Conservation (phyloP, 768 basidiomycete genomes). For the Rhodosporidiobolus sp. region DNA sequence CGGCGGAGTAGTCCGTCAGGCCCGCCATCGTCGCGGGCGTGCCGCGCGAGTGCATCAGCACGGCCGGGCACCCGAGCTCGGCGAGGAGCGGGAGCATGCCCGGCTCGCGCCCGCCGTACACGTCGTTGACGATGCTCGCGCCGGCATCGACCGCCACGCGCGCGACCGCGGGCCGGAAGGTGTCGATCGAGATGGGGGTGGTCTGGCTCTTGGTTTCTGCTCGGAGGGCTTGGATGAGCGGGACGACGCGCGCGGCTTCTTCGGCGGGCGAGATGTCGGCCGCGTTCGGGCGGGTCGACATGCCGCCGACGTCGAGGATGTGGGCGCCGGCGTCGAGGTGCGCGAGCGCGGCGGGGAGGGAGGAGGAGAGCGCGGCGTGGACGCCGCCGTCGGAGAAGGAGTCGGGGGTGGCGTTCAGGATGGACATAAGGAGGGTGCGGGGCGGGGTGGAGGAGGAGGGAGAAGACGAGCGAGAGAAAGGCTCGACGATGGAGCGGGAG, state of each 20-base stretch:
- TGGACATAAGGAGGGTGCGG: slow-evolving; percentile 75
- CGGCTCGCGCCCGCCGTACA: slow-evolving; percentile 64
- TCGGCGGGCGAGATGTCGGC: slow-evolving; percentile 64
- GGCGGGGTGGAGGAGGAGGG: slow-evolving; percentile 33
- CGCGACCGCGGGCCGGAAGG: slow-evolving; percentile 80
- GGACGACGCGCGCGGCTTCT: slow-evolving; percentile 69
- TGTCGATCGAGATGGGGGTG: slow-evolving; percentile 74
- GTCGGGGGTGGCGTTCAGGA: slow-evolving; percentile 88
- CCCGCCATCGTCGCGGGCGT: slow-evolving; percentile 73
- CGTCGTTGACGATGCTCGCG: slow-evolving; percentile 92
- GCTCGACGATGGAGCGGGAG: slow-evolving; percentile 49
- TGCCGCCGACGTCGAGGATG: slow-evolving; percentile 89
- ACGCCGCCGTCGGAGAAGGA: slow-evolving; percentile 86
- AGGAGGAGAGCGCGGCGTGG: slow-evolving; percentile 56
- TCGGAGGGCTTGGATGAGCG: slow-evolving; percentile 61
- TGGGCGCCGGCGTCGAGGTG: slow-evolving; percentile 57
- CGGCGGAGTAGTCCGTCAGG: slow-evolving; percentile 51
- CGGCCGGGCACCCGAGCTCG: slow-evolving; percentile 65
- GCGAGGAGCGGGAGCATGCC: slow-evolving; percentile 48
- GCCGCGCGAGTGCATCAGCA: slow-evolving; percentile 92
- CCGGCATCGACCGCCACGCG: slow-evolving; percentile 71
- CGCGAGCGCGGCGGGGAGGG: slow-evolving; percentile 50
- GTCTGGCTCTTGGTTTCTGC: slow-evolving; percentile 46
- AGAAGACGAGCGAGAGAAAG: slow-evolving; percentile 38
- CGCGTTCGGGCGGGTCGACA: slow-evolving; percentile 83